Evolutionary conservation across 768 basidiomycete genomes (phyloP), one percentile per base, ranked within the genome.

Genomic region (Mrakia frigida): DNA sequence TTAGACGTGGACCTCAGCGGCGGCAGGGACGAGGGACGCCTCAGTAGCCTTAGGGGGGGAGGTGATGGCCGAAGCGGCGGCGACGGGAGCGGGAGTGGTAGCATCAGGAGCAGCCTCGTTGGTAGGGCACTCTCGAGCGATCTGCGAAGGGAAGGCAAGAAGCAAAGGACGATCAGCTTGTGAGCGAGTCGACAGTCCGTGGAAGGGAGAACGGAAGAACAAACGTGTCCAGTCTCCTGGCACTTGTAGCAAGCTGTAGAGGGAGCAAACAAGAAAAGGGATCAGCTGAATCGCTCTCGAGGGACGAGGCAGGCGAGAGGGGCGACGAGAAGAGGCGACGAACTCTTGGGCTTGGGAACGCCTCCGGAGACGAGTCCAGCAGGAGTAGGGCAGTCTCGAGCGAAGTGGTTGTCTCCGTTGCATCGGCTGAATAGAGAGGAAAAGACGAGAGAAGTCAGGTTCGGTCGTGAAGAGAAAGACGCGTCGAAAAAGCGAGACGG

Each of bases 51-150:
- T 52, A 11, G 52, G 33, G 3, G 70, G 70, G n/a, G 70, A 56
- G 50, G 28, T 31, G 70, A 59, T 35, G 23, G 33, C 71, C 18
- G 52, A 18, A 9, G 56, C 3, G 5, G 35, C 71, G n/a, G 28
- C 56, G 56, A 18, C 6, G 25, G 50, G 21, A 33, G 56, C 31
- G 28, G 21, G 33, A 18, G 25, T 50, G 46, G 46, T 50, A 14
- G 46, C 46, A 21, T 16, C 43, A 37, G 43, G 6, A 50, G 35
- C 70, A 28, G 14, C 21, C 52, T 39, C 53, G 69, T 43, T 50
- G 65, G 73, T 70, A 18, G 77, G 77, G 70, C 77, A 78, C 67
- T 78, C 77, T 18, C 77, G 74, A 56, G 70, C 53, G 33, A 76
- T 39, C 56, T 56, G n/a, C 11, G 18, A 16, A n/a, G n/a, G 50